Base-by-base conservation (phyloP, 2,329 filamentous ascomycete species). In the Escovopsis weberi region DNA sequence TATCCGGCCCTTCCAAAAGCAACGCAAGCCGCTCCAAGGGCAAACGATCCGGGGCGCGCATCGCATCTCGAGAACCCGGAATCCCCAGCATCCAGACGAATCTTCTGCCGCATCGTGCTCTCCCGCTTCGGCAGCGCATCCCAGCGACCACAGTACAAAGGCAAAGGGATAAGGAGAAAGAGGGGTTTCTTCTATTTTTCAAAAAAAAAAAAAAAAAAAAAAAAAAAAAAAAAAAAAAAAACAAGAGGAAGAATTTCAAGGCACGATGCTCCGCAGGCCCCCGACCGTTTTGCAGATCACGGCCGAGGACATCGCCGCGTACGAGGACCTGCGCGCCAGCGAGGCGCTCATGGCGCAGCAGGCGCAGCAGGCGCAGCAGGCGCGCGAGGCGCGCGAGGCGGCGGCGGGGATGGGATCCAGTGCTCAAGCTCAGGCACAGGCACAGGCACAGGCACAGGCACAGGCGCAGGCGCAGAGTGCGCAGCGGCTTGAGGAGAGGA, bases 261-360 rank as follows among this genome's bases (percentile, higher is more conserved):
- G 33, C 45, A 60, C 33, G 7, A 80, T 82, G 78, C 75, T 82
- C 51, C 76, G 78, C 51, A 75, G 81, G 38, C 72, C 75, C 12
- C 72, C 81, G 10, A 86, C 82, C 38, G 73, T 74, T 12, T 74
- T 86, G 48, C 67, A 71, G 43, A 72, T 85, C 49, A 85, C 80
- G 2, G 67, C 75, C 39, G 78, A 83, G 55, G 82, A 86, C 58
- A 69, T 85, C 34, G 77, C 79, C 34, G 67, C 72, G 42, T 85
- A 83, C 62, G 80, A 85, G 55, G 78, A 80, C 57, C 69, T 70
- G 26, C 72, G 77, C 47, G 65, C 63, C 23, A 60, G 60, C 42
- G 60, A 67, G 47, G 63, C 61, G 30, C 55, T 59, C 12, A 55
- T 53, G 19, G 56, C 55, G 9, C 55, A 57, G 15, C 60, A 63